Conservation (phyloP, 2,329 filamentous ascomycete species). For the Apiospora phragmitis region DNA sequence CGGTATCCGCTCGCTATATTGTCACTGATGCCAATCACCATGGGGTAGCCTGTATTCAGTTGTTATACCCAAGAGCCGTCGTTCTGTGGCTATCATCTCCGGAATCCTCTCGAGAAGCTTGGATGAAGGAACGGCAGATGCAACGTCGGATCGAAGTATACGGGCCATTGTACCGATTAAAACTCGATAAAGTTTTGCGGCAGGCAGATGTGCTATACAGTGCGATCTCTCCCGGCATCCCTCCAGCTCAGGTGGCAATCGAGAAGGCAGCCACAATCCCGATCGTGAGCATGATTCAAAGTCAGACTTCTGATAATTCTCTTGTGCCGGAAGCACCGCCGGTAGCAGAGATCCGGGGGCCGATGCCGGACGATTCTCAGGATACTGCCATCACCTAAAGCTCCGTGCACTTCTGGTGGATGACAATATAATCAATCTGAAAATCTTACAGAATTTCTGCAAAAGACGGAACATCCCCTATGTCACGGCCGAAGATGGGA, state of each 20-base stretch:
- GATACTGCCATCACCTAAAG: not conserved
- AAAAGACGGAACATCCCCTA: slow-evolving; percentile 13
- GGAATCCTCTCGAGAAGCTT: not conserved
- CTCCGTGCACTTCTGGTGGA: slow-evolving; percentile 14
- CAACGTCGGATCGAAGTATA: not conserved
- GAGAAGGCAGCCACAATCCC: not conserved
- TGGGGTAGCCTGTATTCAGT: not conserved
- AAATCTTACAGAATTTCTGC: slow-evolving; percentile 14
- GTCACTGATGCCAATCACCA: slow-evolving; percentile 6
- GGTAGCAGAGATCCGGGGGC: not conserved
- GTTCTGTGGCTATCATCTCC: not conserved
- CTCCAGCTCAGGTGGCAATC: not conserved
- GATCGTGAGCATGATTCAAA: not conserved
- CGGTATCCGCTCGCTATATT: not conserved
- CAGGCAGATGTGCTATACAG: slow-evolving; percentile 6
- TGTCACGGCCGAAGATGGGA: slow-evolving; percentile 12
- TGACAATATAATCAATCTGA: slow-evolving; percentile 14
- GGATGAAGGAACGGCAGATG: not conserved
- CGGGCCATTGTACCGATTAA: slow-evolving; percentile 7
- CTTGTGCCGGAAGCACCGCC: not conserved
- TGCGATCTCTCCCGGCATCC: not conserved
- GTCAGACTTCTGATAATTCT: not conserved
- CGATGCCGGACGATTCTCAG: not conserved
- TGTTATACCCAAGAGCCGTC: not conserved
- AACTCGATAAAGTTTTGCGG: slow-evolving; percentile 7